Conservation (phyloP, 1,284 basidiomycete species). For the Pyrrhoderma lamaoense region DNA sequence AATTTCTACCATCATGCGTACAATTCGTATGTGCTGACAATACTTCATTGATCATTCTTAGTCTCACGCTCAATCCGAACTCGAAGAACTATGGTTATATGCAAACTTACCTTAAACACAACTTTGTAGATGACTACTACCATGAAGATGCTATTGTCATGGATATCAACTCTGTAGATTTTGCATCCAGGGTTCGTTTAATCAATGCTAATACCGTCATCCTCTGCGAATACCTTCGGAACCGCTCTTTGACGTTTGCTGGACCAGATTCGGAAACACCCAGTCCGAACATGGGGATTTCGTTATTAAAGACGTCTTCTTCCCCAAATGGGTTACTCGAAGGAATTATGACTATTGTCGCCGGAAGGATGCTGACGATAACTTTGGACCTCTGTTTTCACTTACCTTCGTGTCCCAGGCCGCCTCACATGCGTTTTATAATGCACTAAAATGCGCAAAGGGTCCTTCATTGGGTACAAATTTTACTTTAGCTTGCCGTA, state of each 20-base stretch:
- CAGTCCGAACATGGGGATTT: slow-evolving; percentile 30
- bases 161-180: slow-evolving; percentile 96
- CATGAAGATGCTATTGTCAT: slow-evolving; percentile 93
- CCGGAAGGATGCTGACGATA: slow-evolving; percentile 34
- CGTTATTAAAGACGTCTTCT: slow-evolving; percentile 79
- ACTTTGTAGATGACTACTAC: slow-evolving; percentile 86
- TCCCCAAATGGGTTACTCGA: slow-evolving; percentile 79
- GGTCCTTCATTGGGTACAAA: slow-evolving; percentile 94
- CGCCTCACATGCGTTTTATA: slow-evolving; percentile 82
- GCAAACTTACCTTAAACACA: slow-evolving; percentile 47
- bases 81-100: slow-evolving; percentile 61
- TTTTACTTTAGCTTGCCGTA: slow-evolving; percentile 97
- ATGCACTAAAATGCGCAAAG: slow-evolving; percentile 78
- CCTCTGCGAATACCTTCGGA: slow-evolving; percentile 68
- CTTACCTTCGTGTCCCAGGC: slow-evolving; percentile 71
- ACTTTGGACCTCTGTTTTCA: slow-evolving; percentile 91
- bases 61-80: slow-evolving; percentile 81
- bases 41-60: no score
- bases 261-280: slow-evolving; percentile 30
- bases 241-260: slow-evolving; percentile 27
- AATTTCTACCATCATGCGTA: slow-evolving; percentile 9
- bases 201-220: slow-evolving; percentile 84
- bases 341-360: slow-evolving; percentile 70
- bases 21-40: background rate
- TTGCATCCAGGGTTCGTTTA: slow-evolving; percentile 63